A percentile compares a stretch with the other conserved stretches of the same genome.
phyloP scores from a whole-genome alignment of 2,329 filamentous ascomycete species.

The Tothia fuscella region DNA sequence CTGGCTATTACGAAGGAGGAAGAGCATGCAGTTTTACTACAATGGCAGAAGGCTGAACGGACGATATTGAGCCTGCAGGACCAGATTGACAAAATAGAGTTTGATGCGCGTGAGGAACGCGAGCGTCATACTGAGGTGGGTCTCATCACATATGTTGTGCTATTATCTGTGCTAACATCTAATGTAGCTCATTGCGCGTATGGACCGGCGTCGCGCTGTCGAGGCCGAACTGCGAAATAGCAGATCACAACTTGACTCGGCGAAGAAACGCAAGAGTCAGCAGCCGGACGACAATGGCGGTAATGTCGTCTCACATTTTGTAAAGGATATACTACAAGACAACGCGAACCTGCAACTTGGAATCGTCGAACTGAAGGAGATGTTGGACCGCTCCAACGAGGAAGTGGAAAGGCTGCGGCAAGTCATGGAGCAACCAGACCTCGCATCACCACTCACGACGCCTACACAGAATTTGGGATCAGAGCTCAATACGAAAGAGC shows the following conservation, averaged over 20 bases:
- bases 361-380: conserved; percentile 79
- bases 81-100: conserved; percentile 80
- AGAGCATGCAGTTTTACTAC: conserved; percentile 62
- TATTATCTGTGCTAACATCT: neutral
- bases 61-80: conserved; percentile 69
- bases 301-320: conserved; percentile 84
- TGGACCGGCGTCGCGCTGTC: conserved; percentile 72
- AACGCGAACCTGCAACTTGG: conserved; percentile 89
- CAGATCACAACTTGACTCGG: conserved; percentile 68
- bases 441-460: conserved; percentile 29
- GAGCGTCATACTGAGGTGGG: conserved; percentile 69
- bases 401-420: conserved; percentile 82
- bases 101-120: conserved; percentile 66
- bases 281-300: conserved; percentile 40
- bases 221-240: conserved; percentile 73
- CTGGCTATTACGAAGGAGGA: conserved; percentile 59
- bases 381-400: conserved; percentile 84
- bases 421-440: conserved; percentile 64
- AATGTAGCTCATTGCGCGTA: conserved; percentile 64
- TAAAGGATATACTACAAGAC: conserved; percentile 88
- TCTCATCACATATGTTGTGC: too few species aligned
- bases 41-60: conserved; percentile 77
- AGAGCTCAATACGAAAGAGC: conserved; percentile 52
- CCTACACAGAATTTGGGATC: conserved; percentile 49
- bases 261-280: conserved; percentile 42